A percentile compares a stretch with the other conserved stretches of the same genome.
Conservation (phyloP, 2,329 filamentous ascomycete genomes). For the Sphaerulina populicola region DNA sequence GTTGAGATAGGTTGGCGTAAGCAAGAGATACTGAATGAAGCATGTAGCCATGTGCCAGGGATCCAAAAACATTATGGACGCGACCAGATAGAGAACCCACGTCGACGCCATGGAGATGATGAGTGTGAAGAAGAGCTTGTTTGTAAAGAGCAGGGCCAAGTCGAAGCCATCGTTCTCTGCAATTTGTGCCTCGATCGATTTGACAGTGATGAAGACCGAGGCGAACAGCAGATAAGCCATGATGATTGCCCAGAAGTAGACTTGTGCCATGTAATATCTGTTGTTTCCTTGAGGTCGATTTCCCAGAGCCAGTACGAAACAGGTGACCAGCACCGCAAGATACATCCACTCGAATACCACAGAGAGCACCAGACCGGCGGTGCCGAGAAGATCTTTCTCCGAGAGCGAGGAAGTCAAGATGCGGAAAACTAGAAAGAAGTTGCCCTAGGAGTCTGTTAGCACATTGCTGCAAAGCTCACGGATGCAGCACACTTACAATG, state of each 20-base stretch:
- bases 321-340: constrained; percentile 80
- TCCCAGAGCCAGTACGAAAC: constrained; percentile 88
- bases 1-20: constrained; percentile 96
- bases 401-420: constrained; percentile 86
- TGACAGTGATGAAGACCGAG: constrained; percentile 85
- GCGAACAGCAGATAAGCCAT: constrained; percentile 97
- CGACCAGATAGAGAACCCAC: constrained; percentile 84
- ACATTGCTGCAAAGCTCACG: not conserved
- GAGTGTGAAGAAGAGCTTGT: constrained; percentile 83
- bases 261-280: constrained; percentile 89
- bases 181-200: constrained; percentile 68
- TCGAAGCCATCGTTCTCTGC: constrained; percentile 54
- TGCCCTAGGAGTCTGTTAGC: constrained; percentile 47
- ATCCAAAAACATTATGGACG: constrained; percentile 89
- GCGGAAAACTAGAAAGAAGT: constrained; percentile 98
- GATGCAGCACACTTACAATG: constrained; percentile 48
- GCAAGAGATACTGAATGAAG: constrained; percentile 85
- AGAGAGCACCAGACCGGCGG: constrained; percentile 68
- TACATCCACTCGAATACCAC: constrained; percentile 96
- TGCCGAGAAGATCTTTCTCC: constrained; percentile 59
- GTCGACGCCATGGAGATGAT: constrained; percentile 89
- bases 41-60: constrained; percentile 99
- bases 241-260: constrained; percentile 94
- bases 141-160: constrained; percentile 67
- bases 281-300: constrained; percentile 93